These are phyloP conservation scores for Rhamnella rubrinervis DNA, from an alignment of 331 rosid species.

Conservation along the genomic window DNA sequence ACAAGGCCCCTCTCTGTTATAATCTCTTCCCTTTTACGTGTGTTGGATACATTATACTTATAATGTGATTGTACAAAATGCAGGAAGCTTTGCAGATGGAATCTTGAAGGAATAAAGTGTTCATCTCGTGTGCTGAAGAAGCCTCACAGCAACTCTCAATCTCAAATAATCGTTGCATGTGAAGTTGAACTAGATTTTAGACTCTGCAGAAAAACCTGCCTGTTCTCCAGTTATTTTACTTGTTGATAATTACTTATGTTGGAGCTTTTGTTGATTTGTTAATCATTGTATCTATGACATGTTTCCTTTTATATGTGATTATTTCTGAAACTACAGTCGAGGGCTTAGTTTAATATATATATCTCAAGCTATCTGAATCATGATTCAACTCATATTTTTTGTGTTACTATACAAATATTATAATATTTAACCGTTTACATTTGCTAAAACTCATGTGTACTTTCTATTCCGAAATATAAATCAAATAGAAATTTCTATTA, in stretches of 20 bases:
- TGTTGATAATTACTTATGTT: conserved; percentile 12
- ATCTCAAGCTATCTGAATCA: neutral
- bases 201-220: neutral
- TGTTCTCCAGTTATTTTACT: conserved; percentile 8
- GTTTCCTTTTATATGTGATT: neutral
- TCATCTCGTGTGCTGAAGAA: conserved; percentile 29
- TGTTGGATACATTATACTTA: neutral
- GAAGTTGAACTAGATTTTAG: conserved; percentile 23
- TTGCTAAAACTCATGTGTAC: too few species aligned
- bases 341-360: neutral
- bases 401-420: too few species aligned
- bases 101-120: conserved; percentile 46
- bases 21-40: neutral
- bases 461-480: too few species aligned
- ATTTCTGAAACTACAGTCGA: conserved; percentile 7
- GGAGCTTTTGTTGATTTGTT: conserved; percentile 20
- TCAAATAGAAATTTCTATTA: too few species aligned
- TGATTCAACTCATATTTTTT: too few species aligned
- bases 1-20: neutral
- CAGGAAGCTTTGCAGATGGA: conserved; percentile 44
- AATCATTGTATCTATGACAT: conserved; percentile 9
- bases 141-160: conserved; percentile 11
- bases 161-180: conserved; percentile 25
- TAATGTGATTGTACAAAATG: conserved; percentile 25
- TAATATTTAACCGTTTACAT: too few species aligned